Evolutionary conservation across 352 stramenopile genomes (phyloP), one percentile per base, ranked within the genome.

Genomic region (Pythium grandisporangium): DNA sequence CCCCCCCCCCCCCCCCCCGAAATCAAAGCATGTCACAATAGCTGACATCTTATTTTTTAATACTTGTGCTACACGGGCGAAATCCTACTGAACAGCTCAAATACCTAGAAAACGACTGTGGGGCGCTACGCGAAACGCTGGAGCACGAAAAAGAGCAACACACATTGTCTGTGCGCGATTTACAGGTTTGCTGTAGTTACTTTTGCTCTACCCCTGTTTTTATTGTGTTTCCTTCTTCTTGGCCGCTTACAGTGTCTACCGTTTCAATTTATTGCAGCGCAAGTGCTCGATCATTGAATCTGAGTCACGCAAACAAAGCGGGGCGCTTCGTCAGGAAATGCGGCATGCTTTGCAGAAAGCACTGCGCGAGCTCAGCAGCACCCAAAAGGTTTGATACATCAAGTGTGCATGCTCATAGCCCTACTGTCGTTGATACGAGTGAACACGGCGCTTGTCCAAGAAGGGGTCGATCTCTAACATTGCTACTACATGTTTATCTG

Each of bases 101-200:
- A 37, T 90, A 77, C 34, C 55, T 79, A 2, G 77, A 90, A 42
- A 71, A 79, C 29, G 77, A 90, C 43, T 73, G 66, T 20, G 32
- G 48, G 16, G 26, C 70, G 6, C 37, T 82, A 1, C 25, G 42
- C 14, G 74, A 88, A 37, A 68, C 78, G 23, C 58, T 83, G 20
- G 66, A 83, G 36, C 74, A 69, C 13, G 77, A 86, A 33, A 85
- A 82, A 45, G 71, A 87, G 34, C 48, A 45, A 8, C 61, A 69
- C 23, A 51, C 48, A 5, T 27, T 32, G 6, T 50, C 65, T 5
- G 36, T 53, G 17, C 61, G 55, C 29, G 69, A 84, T 21, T 61
- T 70, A 17, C 68, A 84, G 57, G 70, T 82, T 39, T n/a, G 60
- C 24, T 37, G 13, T 17, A 27, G 19, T 4, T 5, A 17, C 13